Base-by-base conservation (phyloP, 2,329 filamentous ascomycete genomes). In the Helminthosporium solani region DNA sequence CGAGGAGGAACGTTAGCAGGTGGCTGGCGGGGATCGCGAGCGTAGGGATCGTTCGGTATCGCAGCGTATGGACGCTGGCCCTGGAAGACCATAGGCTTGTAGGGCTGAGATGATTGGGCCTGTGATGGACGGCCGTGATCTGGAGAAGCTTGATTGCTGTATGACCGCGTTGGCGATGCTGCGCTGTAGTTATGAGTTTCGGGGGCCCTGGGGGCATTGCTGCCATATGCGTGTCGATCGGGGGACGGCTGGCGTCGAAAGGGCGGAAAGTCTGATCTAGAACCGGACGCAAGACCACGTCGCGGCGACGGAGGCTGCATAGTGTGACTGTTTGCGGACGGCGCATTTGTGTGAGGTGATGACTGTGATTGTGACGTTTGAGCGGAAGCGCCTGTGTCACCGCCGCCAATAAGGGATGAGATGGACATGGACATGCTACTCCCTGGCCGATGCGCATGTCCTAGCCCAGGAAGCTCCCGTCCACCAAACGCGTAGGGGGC, bases 361-460 rank as follows among this genome's bases (percentile, higher is more conserved):
- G 77, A 74, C 49, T 79, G 74, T 40, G 75, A 70, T 47, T 80
- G 74, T 42, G 63, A 70, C 49, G 57, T 51, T 49, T 63, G 64
- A 35, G 50, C 42, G 67, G 68, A 41, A 69, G 66, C 52, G 64
- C 68, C 59, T 66, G 69, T 61, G 75, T 74, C 67, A 77, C 76
- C 64, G 69, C 68, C 75, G 48, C 84, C 85, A 49, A 88, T 78
- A 70, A 88, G 81, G 35, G 84, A 84, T n/a, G 83, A 86, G 67
- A 88, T 87, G 37, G 85, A 86, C 84, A 88, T 87, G 37, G 85
- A 86, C 84, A 88, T 87, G 70, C 82, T 84, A 60, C 80, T 80
- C 42, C 78, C 79, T 11, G 80, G 78, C 48, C 83, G 77, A 64
- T 80, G 75, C 46, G 74, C 68, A 18, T 78, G 73, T 18, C 71